A percentile compares a stretch with the other conserved stretches of the same genome.
Conservation (phyloP, 768 basidiomycete genomes). For the Mycena crocata region DNA sequence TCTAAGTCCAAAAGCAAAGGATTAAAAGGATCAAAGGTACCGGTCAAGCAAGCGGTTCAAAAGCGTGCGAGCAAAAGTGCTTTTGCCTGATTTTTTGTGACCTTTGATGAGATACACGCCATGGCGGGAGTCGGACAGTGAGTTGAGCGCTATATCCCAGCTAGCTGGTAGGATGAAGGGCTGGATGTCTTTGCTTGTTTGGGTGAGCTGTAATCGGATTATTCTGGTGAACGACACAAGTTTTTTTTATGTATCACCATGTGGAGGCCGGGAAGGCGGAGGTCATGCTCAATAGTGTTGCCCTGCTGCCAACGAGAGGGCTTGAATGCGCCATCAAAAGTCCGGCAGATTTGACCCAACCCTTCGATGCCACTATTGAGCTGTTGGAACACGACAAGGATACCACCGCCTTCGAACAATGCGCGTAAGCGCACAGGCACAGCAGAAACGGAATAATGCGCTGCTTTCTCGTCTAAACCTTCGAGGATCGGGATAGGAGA, state of each 20-base stretch:
- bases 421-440: conserved; percentile 35
- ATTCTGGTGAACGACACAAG: neutral
- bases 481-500: conserved; percentile 75
- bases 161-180: conserved; percentile 51
- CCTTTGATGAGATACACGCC: conserved; percentile 80
- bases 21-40: conserved; percentile 51
- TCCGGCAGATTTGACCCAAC: conserved; percentile 69
- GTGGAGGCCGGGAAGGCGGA: conserved; percentile 62
- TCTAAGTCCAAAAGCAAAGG: conserved; percentile 10
- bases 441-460: conserved; percentile 19
- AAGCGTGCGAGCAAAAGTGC: conserved; percentile 82
- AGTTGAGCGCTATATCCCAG: conserved; percentile 52
- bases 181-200: conserved; percentile 52
- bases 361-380: conserved; percentile 72
- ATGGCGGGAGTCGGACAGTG: conserved; percentile 36
- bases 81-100: conserved; percentile 90
- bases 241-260: conserved; percentile 51
- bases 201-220: conserved; percentile 43
- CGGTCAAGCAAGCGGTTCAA: conserved; percentile 73
- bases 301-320: conserved; percentile 57
- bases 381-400: conserved; percentile 69
- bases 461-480: conserved; percentile 28
- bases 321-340: conserved; percentile 73
- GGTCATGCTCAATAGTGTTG: conserved; percentile 44
- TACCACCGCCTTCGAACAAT: conserved; percentile 34